These are phyloP conservation scores for Boeremia lycopersici DNA, from an alignment of 2,329 filamentous ascomycete genomes.

Conservation along the genomic window DNA sequence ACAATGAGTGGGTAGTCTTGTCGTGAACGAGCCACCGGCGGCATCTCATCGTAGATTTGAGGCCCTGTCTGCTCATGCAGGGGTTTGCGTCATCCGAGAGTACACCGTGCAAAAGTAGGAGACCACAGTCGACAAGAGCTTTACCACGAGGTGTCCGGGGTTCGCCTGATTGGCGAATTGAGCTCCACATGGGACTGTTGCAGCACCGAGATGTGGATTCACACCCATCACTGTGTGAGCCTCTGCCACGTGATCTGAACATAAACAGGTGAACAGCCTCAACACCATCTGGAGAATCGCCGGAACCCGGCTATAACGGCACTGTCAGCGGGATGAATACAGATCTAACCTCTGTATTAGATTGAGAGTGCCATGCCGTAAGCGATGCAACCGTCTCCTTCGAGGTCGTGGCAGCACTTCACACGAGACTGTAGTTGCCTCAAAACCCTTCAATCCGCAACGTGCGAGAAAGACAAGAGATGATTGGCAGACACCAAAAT, in stretches of 20 bases:
- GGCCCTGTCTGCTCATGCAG: too few relatives aligned
- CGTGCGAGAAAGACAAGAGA: conserved; percentile 3
- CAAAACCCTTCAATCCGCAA: conserved; percentile 11
- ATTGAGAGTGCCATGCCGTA: neutral
- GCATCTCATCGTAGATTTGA: neutral
- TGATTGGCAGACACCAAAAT: conserved; percentile 11
- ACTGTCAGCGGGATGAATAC: neutral
- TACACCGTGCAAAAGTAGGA: neutral
- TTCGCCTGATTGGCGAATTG: neutral
- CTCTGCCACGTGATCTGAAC: neutral
- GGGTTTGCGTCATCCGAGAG: neutral
- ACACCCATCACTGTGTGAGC: neutral
- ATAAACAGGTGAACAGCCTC: neutral
- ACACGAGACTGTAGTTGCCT: conserved; percentile 10
- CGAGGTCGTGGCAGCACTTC: neutral
- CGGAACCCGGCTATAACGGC: conserved; percentile 1
- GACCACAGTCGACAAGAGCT: neutral
- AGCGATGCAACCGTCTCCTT: neutral
- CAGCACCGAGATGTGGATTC: neutral
- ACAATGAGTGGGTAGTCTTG: neutral
- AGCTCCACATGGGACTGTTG: neutral
- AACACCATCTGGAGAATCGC: neutral
- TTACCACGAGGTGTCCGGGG: neutral
- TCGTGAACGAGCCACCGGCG: neutral
- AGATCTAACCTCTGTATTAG: neutral